phyloP scores from a whole-genome alignment of 2,329 filamentous ascomycete species.

The Paradendryphiella salina region DNA sequence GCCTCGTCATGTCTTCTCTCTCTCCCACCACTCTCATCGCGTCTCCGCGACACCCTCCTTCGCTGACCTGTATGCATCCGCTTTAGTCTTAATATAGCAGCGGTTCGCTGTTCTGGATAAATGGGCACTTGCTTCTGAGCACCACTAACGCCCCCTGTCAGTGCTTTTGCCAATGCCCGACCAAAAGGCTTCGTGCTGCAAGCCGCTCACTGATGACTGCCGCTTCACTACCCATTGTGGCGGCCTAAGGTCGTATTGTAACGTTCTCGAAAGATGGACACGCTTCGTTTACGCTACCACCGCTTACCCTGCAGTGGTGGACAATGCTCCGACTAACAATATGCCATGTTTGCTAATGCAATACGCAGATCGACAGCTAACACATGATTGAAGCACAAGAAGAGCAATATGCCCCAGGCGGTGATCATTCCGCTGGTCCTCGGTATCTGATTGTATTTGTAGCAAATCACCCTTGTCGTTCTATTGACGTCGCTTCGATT shows the following conservation, averaged over 20 bases:
- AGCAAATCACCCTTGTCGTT: slow-evolving; percentile 1
- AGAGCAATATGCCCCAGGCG: slow-evolving; percentile 20
- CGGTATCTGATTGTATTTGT: slow-evolving; percentile 23
- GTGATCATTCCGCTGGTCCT: slow-evolving; percentile 17
- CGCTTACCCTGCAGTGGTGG: slow-evolving; percentile 15
- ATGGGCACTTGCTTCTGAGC: slow-evolving; percentile 22
- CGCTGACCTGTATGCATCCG: slow-evolving; percentile 15
- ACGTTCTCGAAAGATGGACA: slow-evolving; percentile 34
- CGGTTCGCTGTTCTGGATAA: slow-evolving; percentile 33
- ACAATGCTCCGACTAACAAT: slow-evolving; percentile 18
- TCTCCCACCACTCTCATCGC: slow-evolving; percentile 26
- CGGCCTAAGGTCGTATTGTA: slow-evolving; percentile 26
- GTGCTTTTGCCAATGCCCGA: slow-evolving; percentile 28
- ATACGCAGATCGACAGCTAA: slow-evolving; percentile 28
- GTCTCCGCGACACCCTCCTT: slow-evolving; percentile 17
- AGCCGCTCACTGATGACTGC: slow-evolving; percentile 20
- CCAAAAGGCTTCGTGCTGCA: slow-evolving; percentile 31
- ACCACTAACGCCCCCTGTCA: slow-evolving; percentile 12
- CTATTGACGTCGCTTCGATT: slow-evolving; percentile 8
- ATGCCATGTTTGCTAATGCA: slow-evolving; percentile 26
- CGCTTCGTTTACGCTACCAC: slow-evolving; percentile 20
- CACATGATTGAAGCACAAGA: slow-evolving; percentile 31
- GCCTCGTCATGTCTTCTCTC: slow-evolving; percentile 26
- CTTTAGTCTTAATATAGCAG: slow-evolving; percentile 16
- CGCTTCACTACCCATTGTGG: slow-evolving; percentile 24